Conservation (phyloP, 192 early-diverging fungal species). For the Coemansia erecta region DNA sequence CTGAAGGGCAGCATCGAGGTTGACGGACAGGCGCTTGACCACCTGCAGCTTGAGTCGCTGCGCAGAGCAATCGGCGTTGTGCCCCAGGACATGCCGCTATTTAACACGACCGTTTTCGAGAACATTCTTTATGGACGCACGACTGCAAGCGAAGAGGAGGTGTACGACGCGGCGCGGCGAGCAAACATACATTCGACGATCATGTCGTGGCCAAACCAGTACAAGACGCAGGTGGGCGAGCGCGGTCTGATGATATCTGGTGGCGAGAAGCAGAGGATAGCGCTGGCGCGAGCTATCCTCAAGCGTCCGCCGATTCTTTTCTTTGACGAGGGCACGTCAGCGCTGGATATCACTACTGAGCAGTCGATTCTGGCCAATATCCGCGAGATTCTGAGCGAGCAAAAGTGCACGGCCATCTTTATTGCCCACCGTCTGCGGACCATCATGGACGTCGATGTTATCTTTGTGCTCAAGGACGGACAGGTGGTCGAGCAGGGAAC, state of each 20-base stretch:
- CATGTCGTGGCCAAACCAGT: slow-evolving; percentile 57
- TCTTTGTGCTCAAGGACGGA: slow-evolving; percentile 88
- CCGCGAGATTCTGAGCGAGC: slow-evolving; percentile 65
- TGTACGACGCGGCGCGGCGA: slow-evolving; percentile 55
- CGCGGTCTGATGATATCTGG: slow-evolving; percentile 71
- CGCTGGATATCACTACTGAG: slow-evolving; percentile 62
- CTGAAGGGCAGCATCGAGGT: slow-evolving; percentile 73
- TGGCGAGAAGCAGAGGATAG: slow-evolving; percentile 68
- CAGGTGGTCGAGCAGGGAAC: slow-evolving; percentile 80
- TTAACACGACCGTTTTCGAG: slow-evolving; percentile 89
- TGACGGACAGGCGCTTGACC: slow-evolving; percentile 79
- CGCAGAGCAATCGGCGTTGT: slow-evolving; percentile 82
- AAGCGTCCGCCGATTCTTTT: slow-evolving; percentile 59
- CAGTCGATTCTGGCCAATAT: slow-evolving; percentile 82
- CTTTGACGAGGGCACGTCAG: slow-evolving; percentile 66
- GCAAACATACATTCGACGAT: slow-evolving; percentile 67
- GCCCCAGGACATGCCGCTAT: slow-evolving; percentile 87
- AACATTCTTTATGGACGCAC: slow-evolving; percentile 91
- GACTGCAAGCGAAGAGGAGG: slow-evolving; percentile 60
- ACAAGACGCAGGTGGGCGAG: slow-evolving; percentile 70
- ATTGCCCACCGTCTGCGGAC: slow-evolving; percentile 93
- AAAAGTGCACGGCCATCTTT: slow-evolving; percentile 81
- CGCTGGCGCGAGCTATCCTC: slow-evolving; percentile 51
- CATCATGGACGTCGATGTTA: slow-evolving; percentile 85
- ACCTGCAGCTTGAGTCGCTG: slow-evolving; percentile 78